Evolutionary conservation across 2,329 filamentous ascomycete species (phyloP), one percentile per base, ranked within the genome.

Genomic region (Nemania sp.): DNA sequence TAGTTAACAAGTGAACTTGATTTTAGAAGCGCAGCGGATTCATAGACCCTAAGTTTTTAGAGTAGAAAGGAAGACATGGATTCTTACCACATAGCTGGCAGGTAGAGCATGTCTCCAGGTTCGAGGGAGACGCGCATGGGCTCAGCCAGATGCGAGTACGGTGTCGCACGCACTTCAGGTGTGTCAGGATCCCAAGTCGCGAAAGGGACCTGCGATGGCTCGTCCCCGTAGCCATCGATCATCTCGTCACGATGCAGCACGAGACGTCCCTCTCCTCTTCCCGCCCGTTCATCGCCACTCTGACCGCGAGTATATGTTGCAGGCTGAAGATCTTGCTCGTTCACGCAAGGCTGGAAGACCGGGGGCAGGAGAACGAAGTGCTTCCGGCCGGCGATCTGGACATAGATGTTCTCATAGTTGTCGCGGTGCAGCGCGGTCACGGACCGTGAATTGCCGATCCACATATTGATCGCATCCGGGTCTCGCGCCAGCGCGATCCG

Each of bases 371-470:
- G 75, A 0, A 86, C 80, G 62, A 94, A 94, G 61, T 89, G 83
- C 68, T 94, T 94, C 51, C 74, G 73, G 0, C 90, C 90, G 1
- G 84, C 70, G 12, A 93, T 71, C 65, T 93, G 89, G 1, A 90
- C 86, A 68, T 92, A 94, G 0, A 94, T 79, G 68, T 94, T 94
- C 70, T 94, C 89, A 69, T 92, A 93, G 64, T 89, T 89, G 72
- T 94, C 90, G 65, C 88, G 89, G 73, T 94, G 90, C 49, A 92
- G 70, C 0, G 87, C 86, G 0, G 89, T 92, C 1, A 81, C 77
- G 22, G 85, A 89, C 31, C 76, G 77, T 1, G 83, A 82, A 71
- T 90, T 89, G 49, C 90, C 90, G 44, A 94, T 84, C 90, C 90
- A 93, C 65, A 94, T 78, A 67, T 94, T 94, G 57, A 91, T 81